phyloP scores from a whole-genome alignment of 208 protist species.

The Wallacemonas rigidus region DNA sequence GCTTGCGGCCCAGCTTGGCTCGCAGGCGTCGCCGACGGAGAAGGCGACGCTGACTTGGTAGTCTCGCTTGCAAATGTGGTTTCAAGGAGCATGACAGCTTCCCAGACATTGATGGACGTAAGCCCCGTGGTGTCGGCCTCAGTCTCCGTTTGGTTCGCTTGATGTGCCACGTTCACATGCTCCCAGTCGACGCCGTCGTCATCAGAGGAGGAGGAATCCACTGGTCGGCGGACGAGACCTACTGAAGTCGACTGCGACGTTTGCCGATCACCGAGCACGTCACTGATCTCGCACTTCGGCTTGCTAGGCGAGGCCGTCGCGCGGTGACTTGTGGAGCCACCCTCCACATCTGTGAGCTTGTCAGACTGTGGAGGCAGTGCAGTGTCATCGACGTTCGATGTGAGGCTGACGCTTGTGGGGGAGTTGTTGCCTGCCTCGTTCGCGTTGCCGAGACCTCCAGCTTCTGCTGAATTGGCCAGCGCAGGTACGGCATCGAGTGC shows the following conservation, averaged over 20 bases:
- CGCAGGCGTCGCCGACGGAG: background rate
- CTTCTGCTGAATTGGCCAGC: background rate
- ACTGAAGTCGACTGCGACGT: conserved; percentile 5
- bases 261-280: background rate
- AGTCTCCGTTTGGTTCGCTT: background rate
- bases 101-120: conserved; percentile 26
- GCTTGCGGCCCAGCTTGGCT: background rate
- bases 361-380: background rate
- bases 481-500: background rate
- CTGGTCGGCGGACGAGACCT: background rate
- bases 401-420: background rate
- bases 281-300: background rate
- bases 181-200: conserved; percentile 13
- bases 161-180: background rate
- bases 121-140: conserved; percentile 1
- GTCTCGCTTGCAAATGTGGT: conserved; percentile 29
- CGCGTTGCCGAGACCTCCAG: background rate
- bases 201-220: conserved; percentile 7
- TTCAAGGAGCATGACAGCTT: conserved; percentile 22
- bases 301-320: background rate
- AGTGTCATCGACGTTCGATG: conserved; percentile 3
- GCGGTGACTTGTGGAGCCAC: background rate
- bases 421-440: background rate
- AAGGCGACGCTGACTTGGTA: background rate
- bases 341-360: background rate